Conservation (phyloP, 139 green algal genomes). For the Spirogloea muscicola region DNA sequence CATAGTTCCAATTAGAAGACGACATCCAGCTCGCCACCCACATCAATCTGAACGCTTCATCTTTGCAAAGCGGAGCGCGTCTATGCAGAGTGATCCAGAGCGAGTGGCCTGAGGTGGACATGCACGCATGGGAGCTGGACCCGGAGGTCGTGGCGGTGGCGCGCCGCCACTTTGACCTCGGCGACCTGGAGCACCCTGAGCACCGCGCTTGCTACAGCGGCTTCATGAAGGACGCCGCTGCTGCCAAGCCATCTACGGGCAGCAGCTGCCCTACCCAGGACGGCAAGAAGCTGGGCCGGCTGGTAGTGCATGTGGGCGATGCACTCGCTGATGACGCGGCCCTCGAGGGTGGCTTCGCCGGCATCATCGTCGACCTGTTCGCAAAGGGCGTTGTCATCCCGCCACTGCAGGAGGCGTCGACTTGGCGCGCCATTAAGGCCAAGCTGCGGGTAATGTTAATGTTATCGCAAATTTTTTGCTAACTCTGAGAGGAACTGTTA, state of each 20-base stretch:
- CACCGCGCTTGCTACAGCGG: background rate
- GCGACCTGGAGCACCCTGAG: conserved; percentile 3
- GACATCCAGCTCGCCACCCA: too few relatives aligned
- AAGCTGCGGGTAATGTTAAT: too few relatives aligned
- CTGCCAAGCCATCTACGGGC: background rate
- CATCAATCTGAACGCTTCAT: too few relatives aligned
- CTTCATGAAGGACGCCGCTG: background rate
- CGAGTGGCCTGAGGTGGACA: conserved; percentile 11
- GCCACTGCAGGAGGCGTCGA: conserved; percentile 14
- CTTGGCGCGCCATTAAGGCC: conserved; percentile 8
- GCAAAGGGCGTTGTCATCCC: conserved; percentile 12
- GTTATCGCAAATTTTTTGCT: too few relatives aligned
- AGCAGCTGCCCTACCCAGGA: background rate
- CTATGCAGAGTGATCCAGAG: background rate
- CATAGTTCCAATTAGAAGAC: too few relatives aligned
- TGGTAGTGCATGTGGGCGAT: conserved; percentile 18
- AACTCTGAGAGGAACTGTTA: too few relatives aligned
- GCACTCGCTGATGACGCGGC: conserved; percentile 7
- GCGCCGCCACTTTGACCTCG: conserved; percentile 18
- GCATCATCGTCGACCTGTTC: conserved; percentile 34
- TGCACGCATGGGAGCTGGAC: conserved; percentile 39
- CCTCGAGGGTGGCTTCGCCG: conserved; percentile 18
- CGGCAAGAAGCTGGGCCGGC: background rate
- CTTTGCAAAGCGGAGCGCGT: too few relatives aligned
- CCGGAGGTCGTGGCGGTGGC: conserved; percentile 6